Base-by-base conservation (phyloP, 805 yeast genomes). In the Candida manassasensis region DNA sequence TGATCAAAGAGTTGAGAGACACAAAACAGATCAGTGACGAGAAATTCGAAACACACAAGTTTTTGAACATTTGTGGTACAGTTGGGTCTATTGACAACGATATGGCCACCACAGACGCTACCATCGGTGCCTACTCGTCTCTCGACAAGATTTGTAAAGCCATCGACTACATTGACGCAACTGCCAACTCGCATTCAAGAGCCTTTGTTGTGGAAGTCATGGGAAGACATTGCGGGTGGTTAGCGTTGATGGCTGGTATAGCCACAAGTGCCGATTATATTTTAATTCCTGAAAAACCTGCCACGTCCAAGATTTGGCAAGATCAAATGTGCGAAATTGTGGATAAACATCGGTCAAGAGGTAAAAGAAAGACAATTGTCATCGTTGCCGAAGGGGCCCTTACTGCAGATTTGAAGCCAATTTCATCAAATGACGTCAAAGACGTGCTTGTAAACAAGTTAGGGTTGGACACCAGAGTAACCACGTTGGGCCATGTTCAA, bases 141-240 rank as follows among this genome's bases (percentile, higher is more conserved):
- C 72, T 93, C 49, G 96, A 84, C 46, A 72, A 98, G 57, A 93
- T 93, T 49, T 84, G 95, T 62, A 85, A 87, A 61, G 81, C 86
- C 70, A 88, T 93, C 43, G 97, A 93, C 62, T 90, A 87, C 67
- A 93, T 93, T 48, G 97, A 89, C 61, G 96, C 97, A 35, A 93
- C 98, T 24, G 98, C 98, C 12, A 78, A 84, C 47, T 90, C 97
- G 2, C 98, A 93, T 61, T 86, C 96, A 10, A 78, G 98, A 54
- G 98, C 98, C 6, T 93, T 93, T 59, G 96, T 93, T 29, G 84
- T 93, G 40, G 98, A 93, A 60, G 98, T 93, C 27, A 93, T 93
- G 98, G 98, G 98, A 43, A 79, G 98, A 56, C 97, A 93, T 61
- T 93, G 98, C 71, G 98, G 98, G 44, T 93, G 98, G 98, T 75